Base-by-base conservation (phyloP, 306 rosid genomes). In the Sicyos baderoa region DNA sequence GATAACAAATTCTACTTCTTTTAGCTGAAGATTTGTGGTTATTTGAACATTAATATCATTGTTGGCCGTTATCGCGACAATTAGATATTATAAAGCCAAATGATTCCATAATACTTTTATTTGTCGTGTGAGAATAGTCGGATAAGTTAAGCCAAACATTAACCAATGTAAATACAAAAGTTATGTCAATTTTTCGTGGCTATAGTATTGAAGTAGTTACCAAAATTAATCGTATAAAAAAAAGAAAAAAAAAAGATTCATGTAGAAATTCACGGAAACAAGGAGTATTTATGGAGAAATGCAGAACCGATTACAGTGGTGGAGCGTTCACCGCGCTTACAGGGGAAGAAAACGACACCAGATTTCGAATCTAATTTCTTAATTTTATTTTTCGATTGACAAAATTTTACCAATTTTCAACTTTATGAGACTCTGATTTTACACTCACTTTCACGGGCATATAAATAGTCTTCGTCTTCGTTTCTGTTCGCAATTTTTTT, bases 281-380 rank as follows among this genome's bases (percentile, higher is more conserved):
- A 15, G 72, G 13, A 16, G 72, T 22, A 67, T 67, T 67, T 6
- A 67, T 15, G 55, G 72, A 23, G 55, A 67, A 48, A 67, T 15
- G 56, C 56, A 15, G 56, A 25, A 54, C 1, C 1, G 72, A 48
- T 67, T 15, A 67, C 72, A 47, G 57, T 14, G 72, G 72, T 48
- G 21, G 70, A 66, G 71, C 56, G 48, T 22, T 66, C 15, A 7
- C 56, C 71, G 42, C 71, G 71, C 71, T 42, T 22, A 7, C 42
- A 15, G 4, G 17, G 68, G 48, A 47, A 47, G 22, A 66, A 45
- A 47, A 47, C 55, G 22, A 47, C 71, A 47, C 14, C 42, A 14
- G 48, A 48, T 47, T 66, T 3, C 55, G 15, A 23, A 66, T 66
- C 71, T 66, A 56, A 4, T 1, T 29, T 1, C 4, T 29, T 29